Evolutionary conservation across 345 rosid species (phyloP).

Genomic region (Lepidium didymum): DNA sequence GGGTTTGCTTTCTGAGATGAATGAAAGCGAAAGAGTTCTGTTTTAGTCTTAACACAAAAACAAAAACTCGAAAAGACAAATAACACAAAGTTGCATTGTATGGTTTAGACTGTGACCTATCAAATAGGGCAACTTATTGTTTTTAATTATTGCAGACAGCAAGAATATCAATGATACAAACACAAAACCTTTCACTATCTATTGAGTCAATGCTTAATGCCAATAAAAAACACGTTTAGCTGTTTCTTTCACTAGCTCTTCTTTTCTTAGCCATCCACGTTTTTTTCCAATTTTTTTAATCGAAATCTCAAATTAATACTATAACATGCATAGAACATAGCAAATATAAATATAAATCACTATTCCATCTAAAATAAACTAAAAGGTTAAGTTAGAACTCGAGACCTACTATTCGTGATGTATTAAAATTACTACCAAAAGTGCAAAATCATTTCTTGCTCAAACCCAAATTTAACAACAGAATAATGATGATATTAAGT

Average conservation of each 20-base stretch:
- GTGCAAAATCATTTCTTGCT: not conserved
- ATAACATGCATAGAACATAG: not conserved
- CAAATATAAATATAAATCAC: not conserved
- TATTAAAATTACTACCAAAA: not conserved
- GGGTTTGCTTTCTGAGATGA: too few species aligned
- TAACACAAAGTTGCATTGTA: constrained; percentile 13
- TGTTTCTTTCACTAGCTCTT: not conserved
- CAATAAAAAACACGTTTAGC: not conserved
- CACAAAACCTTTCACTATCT: not conserved
- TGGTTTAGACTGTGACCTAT: constrained; percentile 22
- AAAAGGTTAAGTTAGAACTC: not conserved
- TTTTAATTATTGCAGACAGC: constrained; percentile 22
- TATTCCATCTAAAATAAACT: not conserved
- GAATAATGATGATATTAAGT: not conserved
- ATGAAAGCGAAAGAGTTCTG: constrained; percentile 15
- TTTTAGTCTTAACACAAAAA: constrained; percentile 11
- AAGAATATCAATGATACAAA: constrained; percentile 20
- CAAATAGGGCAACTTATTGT: not conserved
- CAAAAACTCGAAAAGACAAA: not conserved
- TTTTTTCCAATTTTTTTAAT: not conserved
- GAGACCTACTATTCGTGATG: not conserved
- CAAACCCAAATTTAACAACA: not conserved
- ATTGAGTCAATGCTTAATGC: constrained; percentile 19
- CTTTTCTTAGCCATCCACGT: constrained; percentile 8
- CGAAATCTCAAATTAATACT: not conserved